Evolutionary conservation across 768 basidiomycete genomes (phyloP), one percentile per base, ranked within the genome.

Genomic region (Cystoderma amianthinum): DNA sequence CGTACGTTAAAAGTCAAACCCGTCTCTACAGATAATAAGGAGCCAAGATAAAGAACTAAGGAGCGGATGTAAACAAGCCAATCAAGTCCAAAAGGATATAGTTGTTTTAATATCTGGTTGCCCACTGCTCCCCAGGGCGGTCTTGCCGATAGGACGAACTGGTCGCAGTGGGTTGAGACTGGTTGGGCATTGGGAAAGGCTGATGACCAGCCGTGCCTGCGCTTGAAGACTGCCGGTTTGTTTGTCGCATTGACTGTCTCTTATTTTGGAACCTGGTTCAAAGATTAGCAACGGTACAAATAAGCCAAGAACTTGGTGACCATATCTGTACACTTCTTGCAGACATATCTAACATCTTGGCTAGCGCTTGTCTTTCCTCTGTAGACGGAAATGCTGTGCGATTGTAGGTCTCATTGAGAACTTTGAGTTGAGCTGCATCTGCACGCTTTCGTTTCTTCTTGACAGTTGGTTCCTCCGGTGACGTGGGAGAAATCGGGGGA

Each of bases 401-500:
- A 47, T 66, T 69, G 57, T 88, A 91, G 0, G 80, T 82, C 55
- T 84, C 83, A 56, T 88, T 90, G 57, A 91, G 68, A 20, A 86
- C 78, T 56, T 84, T 84, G 45, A 90, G 67, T 51, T 91, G 88
- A 30, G 72, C 72, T 11, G 85, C 82, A 50, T 88, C 85, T 4
- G 87, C 88, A 44, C 87, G 79, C 68, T 86, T 87, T 59, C 87
- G 76, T 63, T 90, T 90, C 69, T 88, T 89, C 70, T 90, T 91
- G 50, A 88, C 79, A 32, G 74, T 67, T n/a, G 83, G 76, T 48
- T 82, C 80, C 41, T 84, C 76, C 23, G 67, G 56, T 25, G 70
- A 61, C 22, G 61, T 66, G 15, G 72, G 72, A 0, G 73, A 70
- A 36, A 71, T 56, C 16, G 73, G 69, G 13, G 72, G 67, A 24